Evolutionary conservation across 352 stramenopile genomes (phyloP), one percentile per base, ranked within the genome.

Genomic region (Globisporangium solare): DNA sequence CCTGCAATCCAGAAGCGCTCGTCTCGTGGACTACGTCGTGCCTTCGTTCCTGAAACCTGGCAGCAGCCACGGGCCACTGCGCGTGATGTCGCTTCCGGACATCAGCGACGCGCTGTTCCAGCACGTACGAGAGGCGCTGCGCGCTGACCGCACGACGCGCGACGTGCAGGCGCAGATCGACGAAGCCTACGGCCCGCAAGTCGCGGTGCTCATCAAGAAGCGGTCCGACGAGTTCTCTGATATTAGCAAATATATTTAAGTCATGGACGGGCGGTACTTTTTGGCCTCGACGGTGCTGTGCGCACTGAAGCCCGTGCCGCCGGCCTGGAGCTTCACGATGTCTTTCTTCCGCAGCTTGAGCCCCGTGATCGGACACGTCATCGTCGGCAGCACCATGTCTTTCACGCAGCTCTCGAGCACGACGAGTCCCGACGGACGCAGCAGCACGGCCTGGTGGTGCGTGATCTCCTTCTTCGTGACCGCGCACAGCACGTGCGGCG

Each of bases 311-410:
- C 77, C 77, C 20, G 85, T 89, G 20, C 85, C 85, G 24, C 83
- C 83, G 0, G 76, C 67, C 61, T 93, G 83, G 6, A 95, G 68
- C 45, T 81, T 72, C 37, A 95, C 67, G 58, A 95, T 86, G 49
- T 95, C 85, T 63, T 93, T 92, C 73, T 91, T 90, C 18, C 80
- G 74, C 24, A 95, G 68, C 70, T 95, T 95, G 39, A 95, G 70
- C 0, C 85, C 85, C 14, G 79, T 86, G 8, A 93, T 65, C 17
- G 85, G 85, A 56, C 85, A 95, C 60, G 81, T 95, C 83, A 95
- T 92, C 17, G 77, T 85, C 10, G 85, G 85, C 42, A 88, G 54
- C 54, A 95, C 83, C 81, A 89, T 92, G 57, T 92, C 79, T 58
- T 89, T 82, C 17, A 95, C 51, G 52, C 82, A 92, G 49, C 62